These are phyloP conservation scores for Mortierella sp. DNA, from an alignment of 371 early-diverging fungal species.

Conservation along the genomic window DNA sequence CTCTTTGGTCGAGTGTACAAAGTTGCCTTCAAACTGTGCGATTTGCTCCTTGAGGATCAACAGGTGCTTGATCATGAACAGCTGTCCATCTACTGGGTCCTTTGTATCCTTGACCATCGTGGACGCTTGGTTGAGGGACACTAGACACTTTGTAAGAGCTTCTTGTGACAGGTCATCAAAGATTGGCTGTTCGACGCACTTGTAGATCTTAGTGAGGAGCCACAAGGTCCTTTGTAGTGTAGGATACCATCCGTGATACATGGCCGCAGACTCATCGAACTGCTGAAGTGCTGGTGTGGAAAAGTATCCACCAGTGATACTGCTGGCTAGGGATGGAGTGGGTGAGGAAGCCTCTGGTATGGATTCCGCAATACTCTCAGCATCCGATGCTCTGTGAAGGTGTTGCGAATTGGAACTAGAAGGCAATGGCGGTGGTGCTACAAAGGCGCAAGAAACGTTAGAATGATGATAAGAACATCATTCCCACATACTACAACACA, in stretches of 20 bases:
- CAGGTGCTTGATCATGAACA: constrained; percentile 86
- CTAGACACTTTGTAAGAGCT: constrained; percentile 76
- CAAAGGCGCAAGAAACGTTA: constrained; percentile 20
- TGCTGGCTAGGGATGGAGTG: constrained; percentile 53
- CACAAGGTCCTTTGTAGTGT: constrained; percentile 83
- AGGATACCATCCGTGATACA: constrained; percentile 80
- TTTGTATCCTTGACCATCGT: constrained; percentile 24
- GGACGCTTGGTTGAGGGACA: constrained; percentile 58
- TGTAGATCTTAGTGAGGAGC: constrained; percentile 83
- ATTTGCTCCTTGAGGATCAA: constrained; percentile 85
- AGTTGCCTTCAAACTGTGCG: constrained; percentile 77
- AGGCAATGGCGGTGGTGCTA: constrained; percentile 10
- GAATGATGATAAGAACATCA: too few species aligned
- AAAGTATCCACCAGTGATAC: constrained; percentile 49
- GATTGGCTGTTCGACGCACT: constrained; percentile 74
- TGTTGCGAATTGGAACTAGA: constrained; percentile 41
- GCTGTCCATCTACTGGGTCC: constrained; percentile 75
- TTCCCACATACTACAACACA: too few species aligned
- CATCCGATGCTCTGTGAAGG: constrained; percentile 38
- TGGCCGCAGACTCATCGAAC: constrained; percentile 51
- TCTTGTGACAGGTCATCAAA: constrained; percentile 90
- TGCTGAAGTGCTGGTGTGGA: constrained; percentile 42
- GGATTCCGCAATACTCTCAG: constrained; percentile 45
- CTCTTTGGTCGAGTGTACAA: constrained; percentile 76
- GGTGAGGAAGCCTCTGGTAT: constrained; percentile 41